Percentiles rank a stretch among this genome's conserved stretches.
Evolutionary conservation across 768 basidiomycete species (phyloP).

Genomic region (Mycena latifolia): DNA sequence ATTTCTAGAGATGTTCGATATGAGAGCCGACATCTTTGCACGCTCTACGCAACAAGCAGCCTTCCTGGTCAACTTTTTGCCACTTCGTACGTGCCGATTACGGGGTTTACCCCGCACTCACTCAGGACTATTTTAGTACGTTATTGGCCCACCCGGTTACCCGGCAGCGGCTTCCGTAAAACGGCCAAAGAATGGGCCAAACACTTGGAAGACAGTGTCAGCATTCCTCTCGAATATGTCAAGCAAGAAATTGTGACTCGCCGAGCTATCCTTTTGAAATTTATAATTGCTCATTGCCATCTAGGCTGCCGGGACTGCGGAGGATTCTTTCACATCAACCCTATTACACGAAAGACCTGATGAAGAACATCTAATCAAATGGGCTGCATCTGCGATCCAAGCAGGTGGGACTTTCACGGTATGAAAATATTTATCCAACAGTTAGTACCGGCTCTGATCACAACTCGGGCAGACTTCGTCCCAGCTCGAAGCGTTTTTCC

Average conservation of each 20-base stretch:
- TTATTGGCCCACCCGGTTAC: constrained; percentile 23
- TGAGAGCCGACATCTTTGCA: neutral
- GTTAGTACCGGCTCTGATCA: neutral
- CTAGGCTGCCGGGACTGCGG: constrained; percentile 35
- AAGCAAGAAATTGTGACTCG: constrained; percentile 7
- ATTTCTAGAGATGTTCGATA: constrained; percentile 8
- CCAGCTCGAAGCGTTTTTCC: constrained; percentile 42
- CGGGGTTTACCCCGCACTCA: neutral
- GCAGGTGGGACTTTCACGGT: constrained; percentile 49
- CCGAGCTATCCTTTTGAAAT: too few relatives aligned
- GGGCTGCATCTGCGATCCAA: constrained; percentile 48
- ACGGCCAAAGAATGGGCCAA: constrained; percentile 6
- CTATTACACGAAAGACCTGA: constrained; percentile 32
- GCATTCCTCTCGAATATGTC: constrained; percentile 7
- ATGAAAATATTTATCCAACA: neutral
- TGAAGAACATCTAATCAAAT: constrained; percentile 42
- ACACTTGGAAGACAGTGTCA: neutral
- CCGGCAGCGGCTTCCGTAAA: constrained; percentile 12
- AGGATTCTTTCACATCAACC: constrained; percentile 38
- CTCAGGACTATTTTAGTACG: neutral
- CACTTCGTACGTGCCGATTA: neutral
- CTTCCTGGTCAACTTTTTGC: constrained; percentile 10
- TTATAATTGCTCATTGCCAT: constrained; percentile 10
- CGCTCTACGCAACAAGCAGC: constrained; percentile 1
- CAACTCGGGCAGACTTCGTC: constrained; percentile 35